Evolutionary conservation across 2,329 filamentous ascomycete genomes (phyloP).

Genomic region (Pyricularia sp.): DNA sequence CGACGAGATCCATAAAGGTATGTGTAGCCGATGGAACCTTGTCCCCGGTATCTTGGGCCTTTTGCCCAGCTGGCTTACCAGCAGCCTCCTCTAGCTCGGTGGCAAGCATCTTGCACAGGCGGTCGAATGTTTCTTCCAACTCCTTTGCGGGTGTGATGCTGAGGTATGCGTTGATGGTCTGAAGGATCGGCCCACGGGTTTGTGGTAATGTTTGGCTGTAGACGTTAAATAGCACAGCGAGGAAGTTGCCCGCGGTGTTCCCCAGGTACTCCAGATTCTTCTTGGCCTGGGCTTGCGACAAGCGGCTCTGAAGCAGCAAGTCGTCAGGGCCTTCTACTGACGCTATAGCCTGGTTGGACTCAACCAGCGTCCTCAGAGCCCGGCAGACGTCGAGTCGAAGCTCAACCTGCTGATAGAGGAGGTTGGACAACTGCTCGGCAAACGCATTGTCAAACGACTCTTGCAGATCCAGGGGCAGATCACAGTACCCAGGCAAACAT

Average conservation of each 20-base stretch:
- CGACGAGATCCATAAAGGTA: conserved; percentile 92
- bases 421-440: conserved; percentile 81
- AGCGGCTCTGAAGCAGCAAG: conserved; percentile 66
- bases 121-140: conserved; percentile 78
- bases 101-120: conserved; percentile 78
- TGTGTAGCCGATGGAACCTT: conserved; percentile 88
- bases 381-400: conserved; percentile 81
- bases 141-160: conserved; percentile 75
- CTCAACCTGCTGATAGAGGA: conserved; percentile 87
- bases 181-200: conserved; percentile 80
- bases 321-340: conserved; percentile 61
- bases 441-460: conserved; percentile 78
- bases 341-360: conserved; percentile 79
- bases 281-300: conserved; percentile 65
- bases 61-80: not conserved
- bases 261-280: conserved; percentile 78
- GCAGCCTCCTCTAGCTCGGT: conserved; percentile 48
- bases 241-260: conserved; percentile 72
- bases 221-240: conserved; percentile 97
- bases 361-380: conserved; percentile 75
- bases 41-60: conserved; percentile 55
- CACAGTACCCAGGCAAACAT: conserved; percentile 86
- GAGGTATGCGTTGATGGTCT: conserved; percentile 90
- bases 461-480: conserved; percentile 71
- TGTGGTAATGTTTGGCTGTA: conserved; percentile 95